These are phyloP conservation scores for Cytidiella melzeri DNA, from an alignment of 768 basidiomycete species.

Conservation along the genomic window DNA sequence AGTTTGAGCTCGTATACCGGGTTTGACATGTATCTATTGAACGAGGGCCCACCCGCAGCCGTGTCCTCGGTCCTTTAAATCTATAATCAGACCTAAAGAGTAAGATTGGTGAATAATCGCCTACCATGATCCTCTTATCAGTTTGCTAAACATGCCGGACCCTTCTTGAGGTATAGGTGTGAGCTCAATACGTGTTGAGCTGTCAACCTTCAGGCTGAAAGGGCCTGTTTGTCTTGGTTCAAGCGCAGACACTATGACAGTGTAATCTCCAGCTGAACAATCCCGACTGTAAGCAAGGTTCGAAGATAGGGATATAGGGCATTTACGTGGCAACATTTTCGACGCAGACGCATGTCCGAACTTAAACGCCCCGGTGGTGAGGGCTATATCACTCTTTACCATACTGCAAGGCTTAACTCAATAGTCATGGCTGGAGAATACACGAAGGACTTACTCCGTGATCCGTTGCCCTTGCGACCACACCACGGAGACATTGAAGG, in stretches of 20 bases:
- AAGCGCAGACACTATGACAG: constrained; percentile 80
- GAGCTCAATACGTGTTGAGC: constrained; percentile 56
- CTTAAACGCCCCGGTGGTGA: constrained; percentile 74
- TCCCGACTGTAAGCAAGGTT: background rate
- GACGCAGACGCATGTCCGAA: constrained; percentile 63
- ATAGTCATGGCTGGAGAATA: background rate
- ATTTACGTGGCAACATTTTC: constrained; percentile 50
- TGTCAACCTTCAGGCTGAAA: constrained; percentile 60
- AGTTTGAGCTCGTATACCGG: constrained; percentile 62
- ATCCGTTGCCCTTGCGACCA: constrained; percentile 75
- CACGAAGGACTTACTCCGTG: constrained; percentile 51
- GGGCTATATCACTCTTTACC: constrained; percentile 60
- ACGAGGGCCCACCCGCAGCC: constrained; percentile 67
- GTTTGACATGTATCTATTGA: constrained; percentile 57
- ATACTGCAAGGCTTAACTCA: constrained; percentile 29
- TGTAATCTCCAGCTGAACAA: constrained; percentile 69
- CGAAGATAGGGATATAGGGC: background rate
- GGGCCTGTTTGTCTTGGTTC: constrained; percentile 61
- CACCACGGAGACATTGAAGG: constrained; percentile 65
- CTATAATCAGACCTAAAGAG: background rate
- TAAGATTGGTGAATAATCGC: constrained; percentile 15
- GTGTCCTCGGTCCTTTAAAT: constrained; percentile 45
- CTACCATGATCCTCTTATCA: constrained; percentile 70
- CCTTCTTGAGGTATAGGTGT: constrained; percentile 74
- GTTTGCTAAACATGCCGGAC: constrained; percentile 81